Percentiles rank a stretch among this genome's conserved stretches.
These are phyloP conservation scores for Arachnopeziza araneosa DNA, from an alignment of 2,329 filamentous ascomycete species.

Conservation along the genomic window DNA sequence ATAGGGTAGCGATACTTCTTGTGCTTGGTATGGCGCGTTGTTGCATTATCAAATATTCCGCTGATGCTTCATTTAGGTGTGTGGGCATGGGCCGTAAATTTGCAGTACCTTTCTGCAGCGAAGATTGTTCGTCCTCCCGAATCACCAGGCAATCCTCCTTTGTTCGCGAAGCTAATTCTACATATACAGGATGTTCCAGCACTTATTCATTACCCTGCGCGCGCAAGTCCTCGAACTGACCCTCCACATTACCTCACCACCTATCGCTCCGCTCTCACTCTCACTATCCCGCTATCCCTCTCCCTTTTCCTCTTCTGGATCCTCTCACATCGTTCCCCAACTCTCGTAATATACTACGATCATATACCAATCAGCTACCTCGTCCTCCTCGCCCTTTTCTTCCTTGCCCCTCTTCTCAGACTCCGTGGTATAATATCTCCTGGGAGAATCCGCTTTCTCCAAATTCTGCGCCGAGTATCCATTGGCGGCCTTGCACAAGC, in stretches of 20 bases:
- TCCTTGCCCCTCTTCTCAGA: slow-evolving; percentile 66
- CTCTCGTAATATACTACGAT: slow-evolving; percentile 70
- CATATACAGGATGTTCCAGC: slow-evolving; percentile 64
- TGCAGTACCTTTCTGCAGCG: slow-evolving; percentile 74
- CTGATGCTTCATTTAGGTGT: slow-evolving; percentile 52
- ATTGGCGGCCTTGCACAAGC: slow-evolving; percentile 82
- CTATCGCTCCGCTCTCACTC: slow-evolving; percentile 76
- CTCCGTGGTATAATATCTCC: slow-evolving; percentile 61
- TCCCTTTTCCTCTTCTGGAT: slow-evolving; percentile 82
- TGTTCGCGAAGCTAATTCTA: slow-evolving; percentile 2
- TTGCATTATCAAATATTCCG: background rate
- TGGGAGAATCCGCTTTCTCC: slow-evolving; percentile 70
- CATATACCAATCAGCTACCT: slow-evolving; percentile 85
- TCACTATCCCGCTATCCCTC: slow-evolving; percentile 63
- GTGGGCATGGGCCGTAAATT: slow-evolving; percentile 92
- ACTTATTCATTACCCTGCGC: slow-evolving; percentile 79
- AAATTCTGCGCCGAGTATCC: slow-evolving; percentile 70
- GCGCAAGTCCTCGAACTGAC: slow-evolving; percentile 59
- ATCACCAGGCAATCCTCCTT: background rate
- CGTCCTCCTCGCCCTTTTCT: slow-evolving; percentile 61
- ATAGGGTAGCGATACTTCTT: slow-evolving; percentile 79
- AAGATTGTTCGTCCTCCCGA: slow-evolving; percentile 56
- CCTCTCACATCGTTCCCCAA: slow-evolving; percentile 64
- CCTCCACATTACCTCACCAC: slow-evolving; percentile 73
- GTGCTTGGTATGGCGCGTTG: slow-evolving; percentile 61